Evolutionary conservation across 2,329 filamentous ascomycete genomes (phyloP).

Genomic region (Aspergillus aculeatus): DNA sequence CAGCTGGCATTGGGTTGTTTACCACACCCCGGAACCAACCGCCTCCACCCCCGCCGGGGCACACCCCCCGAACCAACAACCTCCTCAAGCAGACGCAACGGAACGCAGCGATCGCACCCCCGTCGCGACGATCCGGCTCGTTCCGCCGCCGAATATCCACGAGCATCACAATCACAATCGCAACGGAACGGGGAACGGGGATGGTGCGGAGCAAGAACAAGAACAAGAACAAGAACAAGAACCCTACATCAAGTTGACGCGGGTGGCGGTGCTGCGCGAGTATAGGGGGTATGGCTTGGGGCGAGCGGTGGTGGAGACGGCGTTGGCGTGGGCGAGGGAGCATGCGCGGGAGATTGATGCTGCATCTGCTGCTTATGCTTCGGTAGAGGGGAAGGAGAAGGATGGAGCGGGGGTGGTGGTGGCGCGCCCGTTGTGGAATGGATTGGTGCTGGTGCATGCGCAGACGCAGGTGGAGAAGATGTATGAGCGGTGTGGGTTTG

Average conservation of each 20-base stretch:
- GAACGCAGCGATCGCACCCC: slow-evolving; percentile 37
- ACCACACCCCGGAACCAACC: slow-evolving; percentile 34
- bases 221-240: slow-evolving; percentile 57
- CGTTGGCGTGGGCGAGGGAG: slow-evolving; percentile 64
- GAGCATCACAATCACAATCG: slow-evolving; percentile 44
- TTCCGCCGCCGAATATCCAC: slow-evolving; percentile 71
- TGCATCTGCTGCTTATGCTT: slow-evolving; percentile 11
- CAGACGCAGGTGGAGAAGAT: slow-evolving; percentile 64
- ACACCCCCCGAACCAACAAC: too few relatives aligned
- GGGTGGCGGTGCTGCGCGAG: slow-evolving; percentile 67
- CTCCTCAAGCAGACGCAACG: too few relatives aligned
- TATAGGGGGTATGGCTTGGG: slow-evolving; percentile 67
- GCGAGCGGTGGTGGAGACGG: slow-evolving; percentile 64
- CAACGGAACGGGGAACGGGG: slow-evolving; percentile 12
- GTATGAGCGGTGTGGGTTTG: slow-evolving; percentile 73
- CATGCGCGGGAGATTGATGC: slow-evolving; percentile 54
- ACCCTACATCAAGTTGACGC: slow-evolving; percentile 78
- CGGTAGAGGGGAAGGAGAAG: too few relatives aligned
- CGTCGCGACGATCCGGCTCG: slow-evolving; percentile 74
- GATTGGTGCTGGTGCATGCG: slow-evolving; percentile 76
- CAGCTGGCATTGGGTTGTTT: slow-evolving; percentile 85
- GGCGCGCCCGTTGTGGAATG: slow-evolving; percentile 56
- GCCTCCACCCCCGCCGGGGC: too few relatives aligned
- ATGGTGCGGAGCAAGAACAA: slow-evolving; percentile 44
- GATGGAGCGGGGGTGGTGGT: slow-evolving; percentile 29